These are phyloP conservation scores for Podila horticola DNA, from an alignment of 192 early-diverging fungal species.

Conservation along the genomic window DNA sequence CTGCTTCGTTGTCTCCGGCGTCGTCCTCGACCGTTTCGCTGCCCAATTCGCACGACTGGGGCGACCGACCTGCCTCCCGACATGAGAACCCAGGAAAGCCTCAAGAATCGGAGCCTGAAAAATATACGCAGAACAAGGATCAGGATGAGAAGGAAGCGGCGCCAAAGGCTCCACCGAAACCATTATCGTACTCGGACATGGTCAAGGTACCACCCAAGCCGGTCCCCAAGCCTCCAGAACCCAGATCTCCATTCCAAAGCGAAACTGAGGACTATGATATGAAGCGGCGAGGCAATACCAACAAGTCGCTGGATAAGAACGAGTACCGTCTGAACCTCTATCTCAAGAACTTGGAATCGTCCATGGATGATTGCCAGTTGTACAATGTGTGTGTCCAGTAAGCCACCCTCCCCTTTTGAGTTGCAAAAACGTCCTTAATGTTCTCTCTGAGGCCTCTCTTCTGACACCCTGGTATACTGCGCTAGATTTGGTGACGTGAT, in stretches of 20 bases:
- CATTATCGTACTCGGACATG: slow-evolving; percentile 2
- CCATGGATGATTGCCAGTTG: slow-evolving; percentile 40
- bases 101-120: background rate
- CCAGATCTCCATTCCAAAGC: background rate
- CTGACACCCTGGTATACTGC: background rate
- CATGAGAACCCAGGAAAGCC: background rate
- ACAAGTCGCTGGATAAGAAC: slow-evolving; percentile 32
- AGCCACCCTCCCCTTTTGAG: background rate
- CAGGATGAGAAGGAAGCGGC: background rate
- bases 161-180: background rate
- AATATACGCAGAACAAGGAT: background rate
- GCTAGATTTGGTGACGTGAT: slow-evolving; percentile 46
- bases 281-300: slow-evolving; percentile 44
- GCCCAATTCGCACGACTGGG: slow-evolving; percentile 5
- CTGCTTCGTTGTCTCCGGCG: slow-evolving; percentile 7
- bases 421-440: background rate
- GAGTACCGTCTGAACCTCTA: slow-evolving; percentile 43
- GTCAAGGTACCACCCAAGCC: background rate
- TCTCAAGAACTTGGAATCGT: slow-evolving; percentile 40
- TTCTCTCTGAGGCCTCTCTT: background rate
- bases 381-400: slow-evolving; percentile 45
- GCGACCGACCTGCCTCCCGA: background rate
- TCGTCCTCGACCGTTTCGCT: slow-evolving; percentile 17
- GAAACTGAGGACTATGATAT: slow-evolving; percentile 17
- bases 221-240: background rate